Evolutionary conservation across 2,329 filamentous ascomycete species (phyloP), one percentile per base, ranked within the genome.

Genomic region (Paecilomyces dactylethromorphus): DNA sequence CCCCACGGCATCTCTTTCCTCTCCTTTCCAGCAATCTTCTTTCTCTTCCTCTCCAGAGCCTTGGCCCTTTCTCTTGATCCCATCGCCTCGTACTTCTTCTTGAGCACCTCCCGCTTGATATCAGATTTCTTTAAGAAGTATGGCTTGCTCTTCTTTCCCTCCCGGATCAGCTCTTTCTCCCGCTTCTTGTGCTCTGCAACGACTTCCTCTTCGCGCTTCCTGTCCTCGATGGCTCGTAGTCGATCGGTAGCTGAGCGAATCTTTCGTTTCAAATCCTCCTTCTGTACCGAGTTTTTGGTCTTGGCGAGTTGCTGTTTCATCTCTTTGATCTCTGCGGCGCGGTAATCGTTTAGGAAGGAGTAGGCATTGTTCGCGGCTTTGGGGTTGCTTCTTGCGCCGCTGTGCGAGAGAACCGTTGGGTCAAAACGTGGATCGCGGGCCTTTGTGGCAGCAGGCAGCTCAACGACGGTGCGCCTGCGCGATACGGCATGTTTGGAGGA

Each of bases 121-220:
- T 97, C 93, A 69, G 87, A 86, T 79, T 87, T 88, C 84, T 99
- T 99, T 68, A 97, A 79, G 76, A 91, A 97, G 78, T 92, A 99
- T 0, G 94, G 93, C 71, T 84, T 86, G 55, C 69, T 72, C 69
- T 79, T 79, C 85, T 97, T 97, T 61, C 94, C 94, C 78, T 95
- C 85, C 67, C 86, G 86, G 56, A 97, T 87, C 61, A 90, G 78
- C 72, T 92, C 89, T 78, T 91, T 92, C 81, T 99, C 94, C 73
- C 87, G 82, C 76, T 84, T 84, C 69, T 89, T 85, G 77, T 97
- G 92, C 73, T 89, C 86, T 52, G 85, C 81, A 57, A 93, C 68
- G 50, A 97, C 78, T 59, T 85, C 83, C 66, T 84, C 81, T 74
- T 89, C 85, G 60, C 87, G 83, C 62, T 91, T 88, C 76, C 87